Evolutionary conservation across 2,329 filamentous ascomycete genomes (phyloP).

Genomic region (Aschersonia sp.): DNA sequence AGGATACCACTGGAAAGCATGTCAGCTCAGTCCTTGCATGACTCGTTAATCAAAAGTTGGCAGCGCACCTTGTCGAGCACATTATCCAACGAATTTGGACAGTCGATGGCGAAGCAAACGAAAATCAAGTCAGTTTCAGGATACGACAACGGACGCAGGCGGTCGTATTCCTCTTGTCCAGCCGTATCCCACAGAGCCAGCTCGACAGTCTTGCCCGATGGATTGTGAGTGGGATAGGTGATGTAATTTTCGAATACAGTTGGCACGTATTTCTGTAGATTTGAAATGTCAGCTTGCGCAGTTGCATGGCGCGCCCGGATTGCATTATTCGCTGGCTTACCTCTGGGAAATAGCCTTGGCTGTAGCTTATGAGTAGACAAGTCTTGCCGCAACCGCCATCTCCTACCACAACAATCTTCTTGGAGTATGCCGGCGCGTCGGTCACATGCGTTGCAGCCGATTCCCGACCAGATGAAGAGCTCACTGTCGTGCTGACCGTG

Average conservation of each 20-base stretch:
- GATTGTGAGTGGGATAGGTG: constrained; percentile 80
- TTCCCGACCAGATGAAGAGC: constrained; percentile 58
- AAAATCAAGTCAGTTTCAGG: constrained; percentile 96
- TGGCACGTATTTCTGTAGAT: constrained; percentile 86
- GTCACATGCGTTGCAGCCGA: constrained; percentile 75
- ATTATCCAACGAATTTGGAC: constrained; percentile 94
- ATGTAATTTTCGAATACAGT: constrained; percentile 99
- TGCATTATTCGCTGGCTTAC: constrained; percentile 32
- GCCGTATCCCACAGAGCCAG: constrained; percentile 97
- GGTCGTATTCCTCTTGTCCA: constrained; percentile 96
- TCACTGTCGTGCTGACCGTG: constrained; percentile 75
- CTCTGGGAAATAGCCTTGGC: constrained; percentile 97
- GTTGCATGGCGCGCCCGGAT: not conserved
- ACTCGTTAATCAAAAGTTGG: not conserved
- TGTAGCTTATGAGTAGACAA: constrained; percentile 95
- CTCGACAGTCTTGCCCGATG: constrained; percentile 86
- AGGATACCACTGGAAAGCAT: constrained; percentile 70
- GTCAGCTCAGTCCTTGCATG: not conserved
- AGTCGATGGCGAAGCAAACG: constrained; percentile 98
- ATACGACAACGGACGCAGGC: constrained; percentile 87
- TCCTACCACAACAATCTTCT: constrained; percentile 98
- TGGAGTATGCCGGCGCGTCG: constrained; percentile 84
- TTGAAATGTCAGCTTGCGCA: not conserved
- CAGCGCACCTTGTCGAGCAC: constrained; percentile 84
- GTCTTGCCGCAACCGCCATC: constrained; percentile 98